These are phyloP conservation scores for Termitomyces sp. DNA, from an alignment of 768 basidiomycete genomes.

Conservation along the genomic window DNA sequence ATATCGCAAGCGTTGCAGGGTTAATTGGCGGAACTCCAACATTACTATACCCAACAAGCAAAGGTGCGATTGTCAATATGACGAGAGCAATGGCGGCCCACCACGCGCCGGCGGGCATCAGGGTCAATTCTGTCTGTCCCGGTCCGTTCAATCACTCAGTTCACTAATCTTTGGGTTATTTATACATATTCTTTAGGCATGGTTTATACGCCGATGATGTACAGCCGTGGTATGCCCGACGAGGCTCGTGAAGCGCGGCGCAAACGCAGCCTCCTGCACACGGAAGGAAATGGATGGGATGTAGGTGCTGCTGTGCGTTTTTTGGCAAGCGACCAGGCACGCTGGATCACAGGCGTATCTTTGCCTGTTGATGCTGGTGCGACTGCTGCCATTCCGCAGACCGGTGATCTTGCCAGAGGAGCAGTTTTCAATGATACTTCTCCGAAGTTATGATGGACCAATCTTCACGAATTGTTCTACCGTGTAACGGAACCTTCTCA, in stretches of 20 bases:
- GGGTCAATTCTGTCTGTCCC: conserved; percentile 36
- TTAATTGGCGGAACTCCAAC: conserved; percentile 32
- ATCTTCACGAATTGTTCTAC: background rate
- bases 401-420: conserved; percentile 1
- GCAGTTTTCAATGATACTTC: background rate
- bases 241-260: conserved; percentile 30
- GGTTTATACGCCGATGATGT: conserved; percentile 38
- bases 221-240: conserved; percentile 26
- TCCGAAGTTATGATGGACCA: background rate
- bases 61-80: conserved; percentile 38
- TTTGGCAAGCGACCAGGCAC: conserved; percentile 34
- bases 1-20: conserved; percentile 33
- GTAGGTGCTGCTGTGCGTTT: conserved; percentile 32
- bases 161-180: background rate
- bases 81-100: conserved; percentile 39
- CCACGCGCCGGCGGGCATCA: conserved; percentile 32
- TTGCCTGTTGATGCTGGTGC: conserved; percentile 37
- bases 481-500: no score
- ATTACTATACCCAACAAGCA: conserved; percentile 36
- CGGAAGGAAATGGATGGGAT: conserved; percentile 41
- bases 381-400: conserved; percentile 23
- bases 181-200: conserved; percentile 22
- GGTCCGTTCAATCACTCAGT: conserved; percentile 17
- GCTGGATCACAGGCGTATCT: conserved; percentile 36
- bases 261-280: conserved; percentile 29